Evolutionary conservation across 768 basidiomycete species (phyloP), one percentile per base, ranked within the genome.

Genomic region (Suillus americanus): DNA sequence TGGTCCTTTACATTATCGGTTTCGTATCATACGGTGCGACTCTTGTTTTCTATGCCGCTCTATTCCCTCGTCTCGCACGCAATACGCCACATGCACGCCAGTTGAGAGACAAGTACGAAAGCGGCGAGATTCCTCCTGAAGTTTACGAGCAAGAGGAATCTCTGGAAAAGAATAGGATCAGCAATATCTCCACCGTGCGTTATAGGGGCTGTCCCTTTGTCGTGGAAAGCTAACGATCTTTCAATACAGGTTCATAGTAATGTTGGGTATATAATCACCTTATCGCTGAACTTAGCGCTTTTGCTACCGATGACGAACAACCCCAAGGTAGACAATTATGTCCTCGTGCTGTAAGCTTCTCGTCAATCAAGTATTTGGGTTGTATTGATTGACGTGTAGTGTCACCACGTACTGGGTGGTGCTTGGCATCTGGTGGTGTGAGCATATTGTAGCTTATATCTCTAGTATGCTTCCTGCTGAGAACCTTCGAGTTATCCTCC

Each of bases 361-460:
- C n/a, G 18, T 28, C 12, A 18, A 16, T 41, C 9, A 35, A 30
- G 20, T 3, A 5, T 37, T 25, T 5, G 14, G 13, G 35, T 48
- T 14, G 28, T 55, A 16, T 54, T 33, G 60, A 37, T 48, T 56
- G 41, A 53, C 14, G 20, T 30, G 25, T 65, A 91, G 90, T 28
- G 88, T 86, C 16, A 93, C 88, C 64, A 81, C 79, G 0, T 92
- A 92, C 67, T 89, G 90, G 92, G 89, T 95, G 13, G 54, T 94
- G 1, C 80, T 82, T 10, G 93, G 92, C 9, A 86, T 94, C 57
- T 95, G 94, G 87, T 96, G 94, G 94, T 93, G 91, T 92, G 77
- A 56, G 89, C 76, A 1, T 45, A 25, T 18, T 5, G 41, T 9
- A 9, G 37, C 14, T 23, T 14, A 25, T 14, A 25, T 60, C 10